These are phyloP conservation scores for Malassezia brasiliensis DNA, from an alignment of 1,284 basidiomycete species.

Conservation along the genomic window DNA sequence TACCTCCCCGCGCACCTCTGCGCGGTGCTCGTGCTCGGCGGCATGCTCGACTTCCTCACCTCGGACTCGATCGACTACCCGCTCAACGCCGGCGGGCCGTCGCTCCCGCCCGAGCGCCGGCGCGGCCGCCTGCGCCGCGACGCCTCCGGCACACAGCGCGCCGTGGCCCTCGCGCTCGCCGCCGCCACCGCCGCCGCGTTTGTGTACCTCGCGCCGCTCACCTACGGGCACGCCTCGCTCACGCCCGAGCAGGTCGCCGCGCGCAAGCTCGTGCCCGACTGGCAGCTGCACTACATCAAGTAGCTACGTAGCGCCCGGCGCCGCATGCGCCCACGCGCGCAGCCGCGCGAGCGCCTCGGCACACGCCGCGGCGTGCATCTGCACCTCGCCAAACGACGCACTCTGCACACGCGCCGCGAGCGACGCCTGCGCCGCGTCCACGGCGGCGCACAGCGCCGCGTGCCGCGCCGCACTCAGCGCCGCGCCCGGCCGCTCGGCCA, in stretches of 20 bases:
- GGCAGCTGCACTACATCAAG: constrained; percentile 22
- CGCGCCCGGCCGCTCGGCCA: background rate
- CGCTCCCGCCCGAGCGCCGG: constrained; percentile 16
- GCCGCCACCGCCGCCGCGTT: constrained; percentile 18
- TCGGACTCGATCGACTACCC: constrained; percentile 73
- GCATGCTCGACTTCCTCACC: constrained; percentile 74
- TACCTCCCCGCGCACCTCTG: constrained; percentile 77
- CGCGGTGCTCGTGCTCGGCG: constrained; percentile 79
- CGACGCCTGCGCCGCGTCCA: background rate
- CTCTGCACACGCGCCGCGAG: constrained; percentile 2
- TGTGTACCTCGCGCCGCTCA: constrained; percentile 37
- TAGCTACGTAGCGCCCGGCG: background rate
- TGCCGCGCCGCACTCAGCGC: background rate
- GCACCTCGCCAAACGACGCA: constrained; percentile 14
- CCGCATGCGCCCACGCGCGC: background rate
- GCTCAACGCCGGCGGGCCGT: constrained; percentile 59
- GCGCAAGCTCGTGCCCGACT: constrained; percentile 26
- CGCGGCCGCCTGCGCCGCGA: constrained; percentile 16
- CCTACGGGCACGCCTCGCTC: constrained; percentile 33
- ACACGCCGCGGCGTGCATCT: constrained; percentile 9
- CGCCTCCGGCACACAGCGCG: constrained; percentile 17
- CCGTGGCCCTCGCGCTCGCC: constrained; percentile 14
- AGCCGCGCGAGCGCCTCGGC: background rate
- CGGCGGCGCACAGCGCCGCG: background rate
- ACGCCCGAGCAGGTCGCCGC: constrained; percentile 22